Evolutionary conservation across 805 yeast species (phyloP), one percentile per base, ranked within the genome.

Genomic region (Candida fluviatilis): DNA sequence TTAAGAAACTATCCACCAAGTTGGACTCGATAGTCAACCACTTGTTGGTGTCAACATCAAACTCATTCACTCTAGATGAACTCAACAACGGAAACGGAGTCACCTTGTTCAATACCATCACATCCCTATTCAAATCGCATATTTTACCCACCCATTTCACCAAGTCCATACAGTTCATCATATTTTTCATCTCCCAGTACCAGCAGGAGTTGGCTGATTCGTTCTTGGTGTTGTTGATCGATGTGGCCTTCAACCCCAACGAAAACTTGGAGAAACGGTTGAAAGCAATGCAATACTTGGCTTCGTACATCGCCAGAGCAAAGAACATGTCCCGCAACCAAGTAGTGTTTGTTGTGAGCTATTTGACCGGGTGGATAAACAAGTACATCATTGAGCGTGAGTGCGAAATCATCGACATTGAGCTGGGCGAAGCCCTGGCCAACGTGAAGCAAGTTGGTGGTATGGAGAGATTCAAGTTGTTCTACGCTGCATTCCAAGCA

Each of bases 61-160:
- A 56, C 8, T 67, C 75, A 5, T 75, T 82, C 51, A 71, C 76
- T 8, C 54, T 63, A 2, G 76, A 76, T 19, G 69, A 71, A 31
- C 52, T 83, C 21, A 73, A 72, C 38, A 63, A 73, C 17, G 89
- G 85, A 11, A 78, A 75, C 40, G 87, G 89, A 1, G 75, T 87
- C 5, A 61, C 71, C 11, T 64, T 86, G 12, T 91, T 82, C 64
- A 82, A 82, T 48, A 82, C 86, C 2, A 66, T 93, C 39, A 76
- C 84, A 1, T 76, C 90, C 1, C 66, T 86, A 18, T 91, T 91
- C 71, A 81, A 80, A 52, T 73, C 88, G 1, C 93, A 87, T 49
- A 76, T 93, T 28, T 66, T 91, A 43, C 95, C 97, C 17, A 93
- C 99, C 1, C 95, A 90, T 59, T 83, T 84, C 57, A 91, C 98